Base-by-base conservation (phyloP, 2,329 filamentous ascomycete species). In the Sporothrix brunneoviolacea region DNA sequence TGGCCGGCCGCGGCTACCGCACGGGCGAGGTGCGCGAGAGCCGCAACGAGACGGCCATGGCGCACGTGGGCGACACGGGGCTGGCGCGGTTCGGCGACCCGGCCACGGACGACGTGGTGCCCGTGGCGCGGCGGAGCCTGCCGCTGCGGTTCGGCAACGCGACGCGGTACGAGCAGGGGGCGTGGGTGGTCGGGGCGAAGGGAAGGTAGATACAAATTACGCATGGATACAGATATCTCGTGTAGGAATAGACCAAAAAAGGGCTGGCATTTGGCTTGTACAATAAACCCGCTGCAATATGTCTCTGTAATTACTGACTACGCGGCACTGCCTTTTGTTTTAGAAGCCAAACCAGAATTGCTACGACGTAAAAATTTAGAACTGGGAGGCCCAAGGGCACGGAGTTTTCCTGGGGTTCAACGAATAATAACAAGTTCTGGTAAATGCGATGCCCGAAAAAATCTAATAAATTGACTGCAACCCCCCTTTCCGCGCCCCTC, bases 1-100 rank as follows among this genome's bases (percentile, higher is more conserved):
- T 70, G n/a, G 62, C 67, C 16, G 59, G 58, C 15, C 46, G 46
- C 8, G 57, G 56, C 7, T 54, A 57, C 50, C 48, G 35, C 8
- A 35, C 16, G 18, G 15, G 4, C 32, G 2, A 2, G 2, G 13
- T 12, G 7, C 13, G 18, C 7, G 19, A 50, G 21, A 28, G 40
- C 13, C 22, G 24, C 12, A 32, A 24, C 13, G 45, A 44, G 45
- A 32, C 30, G 13, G 41, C 16, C 15, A 51, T 57, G 55, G 46
- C 16, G 4, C 48, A 53, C 24, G 55, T 59, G 10, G 57, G 58
- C 50, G 57, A 56, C 43, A 60, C 57, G 27, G 58, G 58, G 4
- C 54, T 60, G 16, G 55, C 18, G 10, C 53, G 52, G 10, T 60
- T 59, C 24, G 50, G 45, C 2, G 22, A 51, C 4, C 48, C 54